phyloP scores from a whole-genome alignment of 352 stramenopile species.

The Pythium vanterpoolii region DNA sequence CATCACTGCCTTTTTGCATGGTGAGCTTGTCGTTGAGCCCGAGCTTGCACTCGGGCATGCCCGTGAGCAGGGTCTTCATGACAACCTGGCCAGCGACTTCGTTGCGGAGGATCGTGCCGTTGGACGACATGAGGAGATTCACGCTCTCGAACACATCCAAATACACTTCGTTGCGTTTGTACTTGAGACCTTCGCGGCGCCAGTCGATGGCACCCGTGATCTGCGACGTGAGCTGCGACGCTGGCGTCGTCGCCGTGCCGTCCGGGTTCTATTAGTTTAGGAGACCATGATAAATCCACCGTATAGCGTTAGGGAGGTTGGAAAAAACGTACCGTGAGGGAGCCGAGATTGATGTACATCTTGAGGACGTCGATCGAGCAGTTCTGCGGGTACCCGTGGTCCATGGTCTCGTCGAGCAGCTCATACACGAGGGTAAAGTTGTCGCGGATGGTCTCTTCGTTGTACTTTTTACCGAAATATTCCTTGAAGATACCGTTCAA shows the following conservation, averaged over 20 bases:
- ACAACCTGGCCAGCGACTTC: conserved; percentile 96
- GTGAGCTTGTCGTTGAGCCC: conserved; percentile 98
- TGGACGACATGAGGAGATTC: conserved; percentile 95
- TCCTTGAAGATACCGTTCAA: conserved; percentile 96
- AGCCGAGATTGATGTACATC: conserved; percentile 97
- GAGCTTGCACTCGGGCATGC: conserved; percentile 99
- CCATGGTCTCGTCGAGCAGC: conserved; percentile 99
- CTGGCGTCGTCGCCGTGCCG: conserved; percentile 89
- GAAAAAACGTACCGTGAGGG: conserved; percentile 38
- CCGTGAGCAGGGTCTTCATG: conserved; percentile 98
- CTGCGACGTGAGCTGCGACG: conserved; percentile 75
- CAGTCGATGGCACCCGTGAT: conserved; percentile 89
- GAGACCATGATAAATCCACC: background rate
- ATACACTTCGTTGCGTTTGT: conserved; percentile 99
- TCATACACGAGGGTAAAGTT: conserved; percentile 99
- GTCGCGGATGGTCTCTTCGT: conserved; percentile 95
- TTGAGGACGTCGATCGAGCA: conserved; percentile 97
- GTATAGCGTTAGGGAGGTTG: background rate
- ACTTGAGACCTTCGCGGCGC: conserved; percentile 95
- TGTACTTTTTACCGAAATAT: conserved; percentile 98
- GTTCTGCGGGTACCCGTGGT: conserved; percentile 99
- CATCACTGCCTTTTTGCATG: conserved; percentile 92
- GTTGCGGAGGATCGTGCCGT: conserved; percentile 92
- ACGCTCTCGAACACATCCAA: conserved; percentile 97
- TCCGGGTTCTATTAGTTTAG: conserved; percentile 72